phyloP scores from a whole-genome alignment of 2,329 filamentous ascomycete species.

The Didymella pinodella region DNA sequence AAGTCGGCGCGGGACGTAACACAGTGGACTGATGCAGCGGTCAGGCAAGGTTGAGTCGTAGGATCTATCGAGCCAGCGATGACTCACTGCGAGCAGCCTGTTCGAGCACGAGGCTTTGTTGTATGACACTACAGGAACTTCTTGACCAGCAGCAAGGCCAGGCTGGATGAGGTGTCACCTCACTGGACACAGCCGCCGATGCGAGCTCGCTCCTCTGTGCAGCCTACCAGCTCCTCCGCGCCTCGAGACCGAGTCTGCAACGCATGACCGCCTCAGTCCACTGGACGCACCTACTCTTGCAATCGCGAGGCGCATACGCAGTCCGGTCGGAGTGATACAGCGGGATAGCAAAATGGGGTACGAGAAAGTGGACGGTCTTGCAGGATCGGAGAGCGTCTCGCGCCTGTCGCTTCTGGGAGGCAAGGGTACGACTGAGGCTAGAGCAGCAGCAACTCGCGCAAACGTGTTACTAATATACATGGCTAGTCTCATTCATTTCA shows the following conservation, averaged over 20 bases:
- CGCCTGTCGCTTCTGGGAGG: not conserved
- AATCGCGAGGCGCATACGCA: not conserved
- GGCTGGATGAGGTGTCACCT: not conserved
- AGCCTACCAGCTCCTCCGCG: not conserved
- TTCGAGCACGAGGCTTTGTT: not conserved
- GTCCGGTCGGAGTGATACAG: not conserved
- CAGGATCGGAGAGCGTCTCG: not conserved
- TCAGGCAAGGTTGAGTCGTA: not conserved
- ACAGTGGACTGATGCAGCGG: not conserved
- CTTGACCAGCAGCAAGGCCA: not conserved
- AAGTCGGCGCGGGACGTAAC: not conserved
- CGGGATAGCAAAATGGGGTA: not conserved
- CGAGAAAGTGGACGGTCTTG: not conserved
- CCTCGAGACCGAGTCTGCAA: not conserved
- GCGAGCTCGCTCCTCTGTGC: not conserved
- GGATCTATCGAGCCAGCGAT: no score
- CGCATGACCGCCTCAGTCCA: not conserved
- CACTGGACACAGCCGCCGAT: not conserved
- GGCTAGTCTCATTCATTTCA: not conserved
- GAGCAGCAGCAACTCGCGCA: slow-evolving; percentile 2
- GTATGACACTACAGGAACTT: not conserved
- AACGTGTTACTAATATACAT: not conserved
- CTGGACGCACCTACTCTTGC: not conserved
- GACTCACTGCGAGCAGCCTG: no score
- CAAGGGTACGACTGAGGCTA: slow-evolving; percentile 1